These are phyloP conservation scores for Alnus rubra DNA, from an alignment of 306 rosid genomes.

Conservation along the genomic window DNA sequence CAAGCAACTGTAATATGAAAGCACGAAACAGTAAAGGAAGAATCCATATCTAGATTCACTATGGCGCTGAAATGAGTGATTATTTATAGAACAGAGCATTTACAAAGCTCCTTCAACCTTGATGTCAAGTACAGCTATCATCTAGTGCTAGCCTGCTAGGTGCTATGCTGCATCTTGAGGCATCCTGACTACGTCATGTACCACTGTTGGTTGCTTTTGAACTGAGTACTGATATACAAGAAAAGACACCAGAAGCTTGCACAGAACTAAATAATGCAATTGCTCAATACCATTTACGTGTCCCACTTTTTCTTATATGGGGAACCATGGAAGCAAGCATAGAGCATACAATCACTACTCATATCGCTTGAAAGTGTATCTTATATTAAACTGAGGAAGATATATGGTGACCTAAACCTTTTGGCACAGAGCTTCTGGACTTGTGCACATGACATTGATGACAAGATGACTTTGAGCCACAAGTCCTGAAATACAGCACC, in stretches of 20 bases:
- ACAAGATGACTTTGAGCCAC: not conserved
- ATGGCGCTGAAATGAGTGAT: not conserved
- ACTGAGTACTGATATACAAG: not conserved
- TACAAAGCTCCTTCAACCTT: not conserved
- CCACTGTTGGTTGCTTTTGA: not conserved
- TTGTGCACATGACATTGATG: not conserved
- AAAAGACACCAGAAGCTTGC: not conserved
- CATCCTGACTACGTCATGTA: not conserved
- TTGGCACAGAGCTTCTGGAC: not conserved
- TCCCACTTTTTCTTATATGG: not conserved
- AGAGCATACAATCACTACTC: not conserved
- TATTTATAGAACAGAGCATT: not conserved
- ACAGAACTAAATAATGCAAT: not conserved
- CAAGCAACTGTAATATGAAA: slow-evolving; percentile 5
- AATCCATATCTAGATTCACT: not conserved
- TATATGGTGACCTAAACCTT: not conserved
- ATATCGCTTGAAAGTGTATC: not conserved
- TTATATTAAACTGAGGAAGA: not conserved
- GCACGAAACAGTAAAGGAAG: slow-evolving; percentile 2
- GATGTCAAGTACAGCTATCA: not conserved
- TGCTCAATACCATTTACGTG: not conserved
- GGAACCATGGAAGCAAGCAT: not conserved
- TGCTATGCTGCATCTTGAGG: not conserved
- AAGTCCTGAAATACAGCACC: not conserved
- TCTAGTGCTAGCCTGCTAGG: not conserved